Evolutionary conservation across 768 basidiomycete genomes (phyloP).

Genomic region (Termitomyces sp.): DNA sequence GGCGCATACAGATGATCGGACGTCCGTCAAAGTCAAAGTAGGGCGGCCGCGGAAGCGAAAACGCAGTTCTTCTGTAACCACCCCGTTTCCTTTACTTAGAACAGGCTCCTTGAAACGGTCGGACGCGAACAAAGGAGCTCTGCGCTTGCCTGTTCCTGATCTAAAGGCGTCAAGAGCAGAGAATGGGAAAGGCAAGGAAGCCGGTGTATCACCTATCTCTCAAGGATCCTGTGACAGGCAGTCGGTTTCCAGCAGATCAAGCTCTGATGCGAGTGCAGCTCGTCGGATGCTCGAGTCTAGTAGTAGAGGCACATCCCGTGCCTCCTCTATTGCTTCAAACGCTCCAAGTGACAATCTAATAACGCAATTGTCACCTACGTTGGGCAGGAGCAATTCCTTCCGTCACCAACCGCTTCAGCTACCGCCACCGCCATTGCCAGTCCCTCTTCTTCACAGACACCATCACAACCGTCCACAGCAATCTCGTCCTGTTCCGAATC

Average conservation of each 20-base stretch:
- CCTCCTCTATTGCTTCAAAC: conserved; percentile 46
- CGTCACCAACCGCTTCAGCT: conserved; percentile 12
- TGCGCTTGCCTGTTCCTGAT: conserved; percentile 1
- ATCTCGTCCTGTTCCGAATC: conserved; percentile 17
- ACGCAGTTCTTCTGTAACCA: conserved; percentile 10
- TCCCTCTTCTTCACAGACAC: conserved; percentile 19
- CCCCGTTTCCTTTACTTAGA: background rate
- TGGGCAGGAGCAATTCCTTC: conserved; percentile 18
- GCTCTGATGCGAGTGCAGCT: conserved; percentile 33
- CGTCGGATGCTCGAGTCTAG: conserved; percentile 25
- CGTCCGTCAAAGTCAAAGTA: conserved; percentile 5
- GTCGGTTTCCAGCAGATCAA: conserved; percentile 24
- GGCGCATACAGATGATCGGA: conserved; percentile 1
- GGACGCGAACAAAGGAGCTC: conserved; percentile 5
- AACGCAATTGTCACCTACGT: conserved; percentile 24
- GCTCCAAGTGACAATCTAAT: conserved; percentile 23
- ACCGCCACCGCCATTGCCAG: conserved; percentile 9
- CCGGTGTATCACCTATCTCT: conserved; percentile 8
- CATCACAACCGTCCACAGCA: conserved; percentile 30
- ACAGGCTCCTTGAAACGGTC: conserved; percentile 5
- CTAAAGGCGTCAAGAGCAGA: conserved; percentile 7
- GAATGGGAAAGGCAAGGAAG: conserved; percentile 30
- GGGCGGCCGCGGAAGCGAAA: conserved; percentile 16
- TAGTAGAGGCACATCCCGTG: conserved; percentile 29
- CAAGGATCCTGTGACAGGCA: conserved; percentile 10